Percentiles rank a stretch among this genome's conserved stretches.
Conservation (phyloP, 371 early-diverging fungal species). For the Apophysomyces ossiformis region DNA sequence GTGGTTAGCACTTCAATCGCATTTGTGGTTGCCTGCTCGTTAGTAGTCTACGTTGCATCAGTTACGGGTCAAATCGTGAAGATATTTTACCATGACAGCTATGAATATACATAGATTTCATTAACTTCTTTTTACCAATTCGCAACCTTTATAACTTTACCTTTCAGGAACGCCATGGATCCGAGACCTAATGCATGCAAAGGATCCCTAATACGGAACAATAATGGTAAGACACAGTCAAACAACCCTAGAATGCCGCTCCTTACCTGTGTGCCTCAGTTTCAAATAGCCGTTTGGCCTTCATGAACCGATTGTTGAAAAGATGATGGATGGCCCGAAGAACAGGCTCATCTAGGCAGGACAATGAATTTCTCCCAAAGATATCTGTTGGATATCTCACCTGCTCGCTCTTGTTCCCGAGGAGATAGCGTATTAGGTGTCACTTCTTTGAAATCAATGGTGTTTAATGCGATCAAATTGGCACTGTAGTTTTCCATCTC, state of each 20-base stretch:
- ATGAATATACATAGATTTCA: not conserved
- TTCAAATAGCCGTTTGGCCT: constrained; percentile 53
- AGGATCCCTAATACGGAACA: constrained; percentile 40
- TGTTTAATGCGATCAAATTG: constrained; percentile 43
- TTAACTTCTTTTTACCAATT: not conserved
- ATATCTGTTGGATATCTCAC: constrained; percentile 23
- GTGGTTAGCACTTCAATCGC: constrained; percentile 60
- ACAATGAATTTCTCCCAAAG: not conserved
- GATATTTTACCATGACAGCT: constrained; percentile 35
- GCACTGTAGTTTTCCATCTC: constrained; percentile 49
- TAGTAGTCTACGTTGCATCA: constrained; percentile 46
- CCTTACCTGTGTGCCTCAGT: constrained; percentile 26
- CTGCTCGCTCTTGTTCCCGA: constrained; percentile 56
- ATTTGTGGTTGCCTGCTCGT: constrained; percentile 55
- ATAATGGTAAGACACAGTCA: not conserved
- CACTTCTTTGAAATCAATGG: constrained; percentile 45
- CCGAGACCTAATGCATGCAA: constrained; percentile 54
- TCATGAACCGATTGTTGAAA: constrained; percentile 64
- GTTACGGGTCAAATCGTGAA: not conserved
- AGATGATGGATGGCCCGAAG: constrained; percentile 58
- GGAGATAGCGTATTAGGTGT: constrained; percentile 53
- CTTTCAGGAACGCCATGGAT: constrained; percentile 57
- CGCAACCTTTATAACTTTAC: constrained; percentile 22
- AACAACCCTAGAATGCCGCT: not conserved
- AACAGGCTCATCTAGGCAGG: constrained; percentile 46